Evolutionary conservation across 192 early-diverging fungal species (phyloP), one percentile per base, ranked within the genome.

Genomic region (Jimgerdemannia flammicorona): DNA sequence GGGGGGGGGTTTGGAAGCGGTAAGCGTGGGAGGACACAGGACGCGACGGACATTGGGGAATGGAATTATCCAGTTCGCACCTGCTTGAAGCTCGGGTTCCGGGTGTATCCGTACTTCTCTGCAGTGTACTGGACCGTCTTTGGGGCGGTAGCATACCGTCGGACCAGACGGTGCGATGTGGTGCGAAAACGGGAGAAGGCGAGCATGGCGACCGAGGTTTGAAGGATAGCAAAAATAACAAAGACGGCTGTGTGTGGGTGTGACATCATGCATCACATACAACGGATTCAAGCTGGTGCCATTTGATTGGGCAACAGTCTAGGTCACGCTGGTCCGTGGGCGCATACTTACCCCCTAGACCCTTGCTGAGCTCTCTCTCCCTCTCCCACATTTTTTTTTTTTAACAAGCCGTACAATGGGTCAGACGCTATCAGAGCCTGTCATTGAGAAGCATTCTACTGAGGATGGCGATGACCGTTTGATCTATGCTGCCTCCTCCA

Each of bases 31-130:
- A 29, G 29, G 29, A 29, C 29, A 29, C 29, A 29, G 29, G 29
- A 29, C 29, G 29, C 29, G 29, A 29, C 29, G 29, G 29, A 29
- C 3, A 70, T 65, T 40, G 4, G n/a, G n/a, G n/a, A n/a, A n/a
- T n/a, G 70, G 39, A 70, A 39, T 54, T n/a, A 75, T 4, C 41
- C 1, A 65, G 4, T 66, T 40, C 29, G 29, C 29, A 86, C 85
- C 79, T 83, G 75, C 66, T 83, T 83, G 67, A 80, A 89, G 8
- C 70, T 70, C 7, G 69, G 44, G 69, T 87, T 74, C 4, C 89
- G 73, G 67, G 79, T 76, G 67, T 84, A 77, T 66, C 81, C 69
- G 70, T 83, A 89, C 67, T 84, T 86, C 39, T 89, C 88, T 14
- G 81, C 77, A 2, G 88, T 87, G 29, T 68, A 74, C 1, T 74